Percentiles rank a stretch among this genome's conserved stretches.
Conservation (phyloP, 805 yeast species). For the Scheffersomyces ergatensis region DNA sequence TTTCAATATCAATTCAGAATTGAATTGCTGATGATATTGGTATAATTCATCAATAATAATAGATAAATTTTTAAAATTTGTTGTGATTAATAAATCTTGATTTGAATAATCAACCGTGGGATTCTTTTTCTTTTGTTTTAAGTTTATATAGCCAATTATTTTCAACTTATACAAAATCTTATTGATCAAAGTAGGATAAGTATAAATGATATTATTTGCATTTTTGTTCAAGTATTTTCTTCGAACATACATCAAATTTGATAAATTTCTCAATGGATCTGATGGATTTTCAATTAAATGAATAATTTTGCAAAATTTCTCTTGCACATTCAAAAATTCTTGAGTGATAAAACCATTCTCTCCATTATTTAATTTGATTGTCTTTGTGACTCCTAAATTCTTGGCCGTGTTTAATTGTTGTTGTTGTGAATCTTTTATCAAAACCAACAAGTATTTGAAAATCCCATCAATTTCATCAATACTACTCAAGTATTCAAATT, state of each 20-base stretch:
- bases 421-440: constrained; percentile 40
- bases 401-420: constrained; percentile 31
- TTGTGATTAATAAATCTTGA: constrained; percentile 33
- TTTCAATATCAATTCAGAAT: constrained; percentile 40
- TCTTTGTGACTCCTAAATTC: constrained; percentile 36
- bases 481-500: constrained; percentile 28
- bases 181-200: constrained; percentile 75
- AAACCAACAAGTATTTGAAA: constrained; percentile 54
- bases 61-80: constrained; percentile 72
- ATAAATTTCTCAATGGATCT: constrained; percentile 38
- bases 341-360: constrained; percentile 23
- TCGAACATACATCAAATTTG: constrained; percentile 32
- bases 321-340: constrained; percentile 48
- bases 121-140: constrained; percentile 27
- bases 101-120: constrained; percentile 18
- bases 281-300: constrained; percentile 48
- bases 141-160: constrained; percentile 28
- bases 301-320: constrained; percentile 64
- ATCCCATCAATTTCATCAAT: constrained; percentile 56
- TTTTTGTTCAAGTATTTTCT: constrained; percentile 52
- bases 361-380: constrained; percentile 26
- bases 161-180: constrained; percentile 60
- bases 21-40: constrained; percentile 29
- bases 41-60: constrained; percentile 67
- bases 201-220: constrained; percentile 54